Conservation (phyloP, 192 early-diverging fungal genomes). For the Rhizophlyctis rosea region DNA sequence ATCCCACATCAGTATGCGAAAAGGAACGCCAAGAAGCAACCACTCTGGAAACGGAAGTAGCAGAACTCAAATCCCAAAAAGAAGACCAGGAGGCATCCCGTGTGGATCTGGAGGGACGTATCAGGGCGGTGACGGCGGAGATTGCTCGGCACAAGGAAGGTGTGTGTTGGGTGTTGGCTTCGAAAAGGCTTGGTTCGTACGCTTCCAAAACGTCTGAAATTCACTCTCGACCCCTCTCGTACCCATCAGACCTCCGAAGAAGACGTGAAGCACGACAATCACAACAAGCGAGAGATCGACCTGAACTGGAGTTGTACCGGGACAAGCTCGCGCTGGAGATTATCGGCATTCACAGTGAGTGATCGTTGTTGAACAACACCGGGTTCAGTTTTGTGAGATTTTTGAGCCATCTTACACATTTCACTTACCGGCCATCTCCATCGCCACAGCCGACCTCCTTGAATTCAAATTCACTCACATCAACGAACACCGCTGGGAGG, state of each 20-base stretch:
- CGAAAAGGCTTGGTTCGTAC: conserved; percentile 2
- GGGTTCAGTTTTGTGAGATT: neutral
- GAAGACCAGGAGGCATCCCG: conserved; percentile 34
- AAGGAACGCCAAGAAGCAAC: conserved; percentile 18
- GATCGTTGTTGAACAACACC: neutral
- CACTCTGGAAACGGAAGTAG: conserved; percentile 14
- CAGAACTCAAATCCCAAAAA: conserved; percentile 22
- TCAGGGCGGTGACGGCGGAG: conserved; percentile 42
- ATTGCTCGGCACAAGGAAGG: conserved; percentile 49
- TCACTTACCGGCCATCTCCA: neutral
- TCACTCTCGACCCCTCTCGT: conserved; percentile 3
- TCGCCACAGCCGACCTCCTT: conserved; percentile 48
- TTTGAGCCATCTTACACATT: conserved; percentile 1
- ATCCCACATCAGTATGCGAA: neutral
- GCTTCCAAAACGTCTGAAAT: too few relatives aligned
- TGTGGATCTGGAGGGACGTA: conserved; percentile 32
- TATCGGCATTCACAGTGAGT: conserved; percentile 33
- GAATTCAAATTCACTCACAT: conserved; percentile 68
- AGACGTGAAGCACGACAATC: conserved; percentile 6
- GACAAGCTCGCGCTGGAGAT: conserved; percentile 51
- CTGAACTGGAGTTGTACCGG: conserved; percentile 58
- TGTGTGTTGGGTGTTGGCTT: conserved; percentile 10
- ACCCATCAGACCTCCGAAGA: conserved; percentile 9
- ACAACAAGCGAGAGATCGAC: conserved; percentile 49
- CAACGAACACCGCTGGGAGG: conserved; percentile 47